Base-by-base conservation (phyloP, 2,329 filamentous ascomycete species). In the Colletotrichum lupini region DNA sequence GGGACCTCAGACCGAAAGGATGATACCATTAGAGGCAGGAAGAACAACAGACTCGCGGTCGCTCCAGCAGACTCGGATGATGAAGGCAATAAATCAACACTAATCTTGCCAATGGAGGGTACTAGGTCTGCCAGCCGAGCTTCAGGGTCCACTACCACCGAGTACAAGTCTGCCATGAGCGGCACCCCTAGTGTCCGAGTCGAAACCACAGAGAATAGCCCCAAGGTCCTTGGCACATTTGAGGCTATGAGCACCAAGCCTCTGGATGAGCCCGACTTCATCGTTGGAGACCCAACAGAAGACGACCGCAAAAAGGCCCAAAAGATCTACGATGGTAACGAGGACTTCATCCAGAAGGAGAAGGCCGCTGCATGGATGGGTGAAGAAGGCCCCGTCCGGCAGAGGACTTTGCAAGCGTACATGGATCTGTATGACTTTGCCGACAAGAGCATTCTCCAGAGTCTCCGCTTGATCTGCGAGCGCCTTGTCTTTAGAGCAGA, bases 351-450 rank as follows among this genome's bases (percentile, higher is more conserved):
- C 26, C 88, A 89, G 53, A 95, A 94, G 79, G 91, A 93, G 37
- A 92, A 93, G 80, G 95, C 95, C 19, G 95, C 95, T 30, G 90
- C 95, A 32, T 97, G 95, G 92, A 92, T 98, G 83, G 97, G 97
- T 77, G 94, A 97, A 77, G 90, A 92, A 75, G 90, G 90, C 0
- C 85, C 85, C 2, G 83, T 90, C 37, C 86, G 90, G 19, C 87
- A 91, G 77, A 85, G 89, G 26, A 91, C 89, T 0, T 80, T 92
- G 26, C 83, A 85, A 76, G 96, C 96, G 0, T 99, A 98, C 82
- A 97, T 99, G 93, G 92, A 95, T 74, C 86, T 98, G 12, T 98
- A 96, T 80, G 93, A 98, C 80, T 98, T 97, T 85, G 86, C 90
- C 8, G 92, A 93, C 77, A 88, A 93, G 78, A 97, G 94, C 81